These are phyloP conservation scores for Debaryomyces psychrophilus DNA, from an alignment of 1,139 yeast genomes.

Conservation along the genomic window DNA sequence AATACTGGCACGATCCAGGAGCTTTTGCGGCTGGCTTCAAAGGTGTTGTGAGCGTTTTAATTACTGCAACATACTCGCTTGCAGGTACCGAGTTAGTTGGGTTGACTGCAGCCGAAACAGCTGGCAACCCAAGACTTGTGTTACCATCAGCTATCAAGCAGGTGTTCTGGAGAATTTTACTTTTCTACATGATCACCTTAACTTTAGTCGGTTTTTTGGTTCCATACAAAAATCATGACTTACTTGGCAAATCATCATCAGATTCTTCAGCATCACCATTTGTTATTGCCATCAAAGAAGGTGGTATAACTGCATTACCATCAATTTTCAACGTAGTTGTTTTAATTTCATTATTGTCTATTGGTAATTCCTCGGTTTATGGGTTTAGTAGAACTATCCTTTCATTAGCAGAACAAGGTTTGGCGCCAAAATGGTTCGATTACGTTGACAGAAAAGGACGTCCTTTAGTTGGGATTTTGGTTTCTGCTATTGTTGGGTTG, in stretches of 20 bases:
- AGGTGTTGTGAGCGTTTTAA: conserved; percentile 48
- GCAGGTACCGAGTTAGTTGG: conserved; percentile 52
- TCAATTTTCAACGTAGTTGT: conserved; percentile 48
- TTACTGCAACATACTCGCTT: conserved; percentile 47
- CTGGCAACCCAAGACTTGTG: conserved; percentile 41
- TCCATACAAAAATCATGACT: conserved; percentile 32
- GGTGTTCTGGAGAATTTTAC: conserved; percentile 46
- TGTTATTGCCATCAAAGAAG: conserved; percentile 46
- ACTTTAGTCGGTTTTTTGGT: conserved; percentile 47
- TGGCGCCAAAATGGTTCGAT: conserved; percentile 39
- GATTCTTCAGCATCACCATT: conserved; percentile 45
- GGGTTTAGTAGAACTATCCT: conserved; percentile 49
- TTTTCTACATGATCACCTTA: conserved; percentile 45
- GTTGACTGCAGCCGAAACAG: conserved; percentile 42
- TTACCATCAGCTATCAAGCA: conserved; percentile 48
- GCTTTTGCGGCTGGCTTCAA: conserved; percentile 66
- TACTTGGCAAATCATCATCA: conserved; percentile 32
- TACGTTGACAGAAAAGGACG: conserved; percentile 47
- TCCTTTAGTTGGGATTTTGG: conserved; percentile 43
- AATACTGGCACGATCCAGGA: conserved; percentile 61
- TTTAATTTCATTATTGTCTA: conserved; percentile 44
- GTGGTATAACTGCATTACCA: conserved; percentile 45
- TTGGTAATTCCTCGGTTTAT: conserved; percentile 49
- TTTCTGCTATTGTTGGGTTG: conserved; percentile 40
- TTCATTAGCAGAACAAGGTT: conserved; percentile 44